Evolutionary conservation across 345 rosid species (phyloP).

Genomic region (Corymbia maculata): DNA sequence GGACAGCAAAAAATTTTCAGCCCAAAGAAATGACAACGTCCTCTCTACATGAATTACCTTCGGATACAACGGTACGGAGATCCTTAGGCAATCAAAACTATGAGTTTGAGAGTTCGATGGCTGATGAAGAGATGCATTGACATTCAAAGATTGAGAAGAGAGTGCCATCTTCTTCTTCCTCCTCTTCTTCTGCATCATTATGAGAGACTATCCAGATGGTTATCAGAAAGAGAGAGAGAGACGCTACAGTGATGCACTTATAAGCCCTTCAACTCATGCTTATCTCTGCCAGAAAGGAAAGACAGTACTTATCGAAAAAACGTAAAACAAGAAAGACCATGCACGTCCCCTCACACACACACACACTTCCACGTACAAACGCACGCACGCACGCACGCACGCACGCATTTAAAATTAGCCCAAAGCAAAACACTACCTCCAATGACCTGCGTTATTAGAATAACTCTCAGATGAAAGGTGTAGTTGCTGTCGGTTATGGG

Average conservation of each 20-base stretch:
- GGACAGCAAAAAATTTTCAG: background rate
- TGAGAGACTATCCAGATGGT: background rate
- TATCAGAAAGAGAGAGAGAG: background rate
- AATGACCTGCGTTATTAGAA: background rate
- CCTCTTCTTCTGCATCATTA: background rate
- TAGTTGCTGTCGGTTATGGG: background rate
- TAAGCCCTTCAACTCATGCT: background rate
- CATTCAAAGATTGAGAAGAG: background rate
- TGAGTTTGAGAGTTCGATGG: background rate
- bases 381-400: background rate
- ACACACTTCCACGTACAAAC: background rate
- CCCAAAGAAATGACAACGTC: background rate
- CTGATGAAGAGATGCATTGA: background rate
- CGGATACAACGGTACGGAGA: background rate
- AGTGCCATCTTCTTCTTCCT: slow-evolving; percentile 8
- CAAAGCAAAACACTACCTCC: background rate
- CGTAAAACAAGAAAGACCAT: too few relatives aligned
- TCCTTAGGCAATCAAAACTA: background rate
- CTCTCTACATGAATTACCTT: background rate
- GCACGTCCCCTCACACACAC: background rate
- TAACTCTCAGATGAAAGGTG: background rate
- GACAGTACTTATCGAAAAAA: too few relatives aligned
- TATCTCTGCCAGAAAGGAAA: background rate
- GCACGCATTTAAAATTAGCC: background rate
- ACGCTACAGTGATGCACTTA: background rate